These are phyloP conservation scores for Tremellales sp. DNA, from an alignment of 1,284 basidiomycete species.

Conservation along the genomic window DNA sequence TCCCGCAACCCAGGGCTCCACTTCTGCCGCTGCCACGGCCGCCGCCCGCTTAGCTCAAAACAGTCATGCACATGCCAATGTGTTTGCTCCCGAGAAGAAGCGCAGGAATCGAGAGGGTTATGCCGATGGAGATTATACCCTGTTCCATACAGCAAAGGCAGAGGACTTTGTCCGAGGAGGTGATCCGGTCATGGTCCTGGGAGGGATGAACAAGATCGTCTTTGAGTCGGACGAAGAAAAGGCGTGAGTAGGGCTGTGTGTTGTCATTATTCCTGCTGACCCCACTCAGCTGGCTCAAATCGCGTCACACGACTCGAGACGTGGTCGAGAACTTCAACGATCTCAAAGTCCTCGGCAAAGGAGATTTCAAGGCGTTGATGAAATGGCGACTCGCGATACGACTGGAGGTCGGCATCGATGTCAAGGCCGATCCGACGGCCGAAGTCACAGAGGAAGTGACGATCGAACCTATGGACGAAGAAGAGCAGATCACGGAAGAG, in stretches of 20 bases:
- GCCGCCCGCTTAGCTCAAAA: slow-evolving; percentile 32
- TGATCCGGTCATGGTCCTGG: slow-evolving; percentile 78
- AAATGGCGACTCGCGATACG: slow-evolving; percentile 85
- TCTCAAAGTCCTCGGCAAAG: slow-evolving; percentile 94
- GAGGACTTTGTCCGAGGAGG: slow-evolving; percentile 65
- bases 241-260: slow-evolving; percentile 53
- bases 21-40: slow-evolving; percentile 35
- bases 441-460: slow-evolving; percentile 74
- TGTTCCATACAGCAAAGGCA: slow-evolving; percentile 73
- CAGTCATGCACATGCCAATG: slow-evolving; percentile 64
- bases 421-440: slow-evolving; percentile 65
- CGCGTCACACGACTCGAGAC: slow-evolving; percentile 72
- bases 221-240: slow-evolving; percentile 84
- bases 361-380: slow-evolving; percentile 89
- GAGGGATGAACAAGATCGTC: slow-evolving; percentile 75
- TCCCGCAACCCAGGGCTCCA: slow-evolving; percentile 26
- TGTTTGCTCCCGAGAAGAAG: slow-evolving; percentile 97
- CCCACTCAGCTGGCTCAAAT: slow-evolving; percentile 59
- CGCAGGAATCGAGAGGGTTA: slow-evolving; percentile 91
- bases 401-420: slow-evolving; percentile 80
- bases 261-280: neutral
- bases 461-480: slow-evolving; percentile 77
- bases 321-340: slow-evolving; percentile 80
- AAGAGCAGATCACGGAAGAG: slow-evolving; percentile 82
- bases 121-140: slow-evolving; percentile 87